These are phyloP conservation scores for Eucalyptus polyanthemos DNA, from an alignment of 345 rosid species.

Conservation along the genomic window DNA sequence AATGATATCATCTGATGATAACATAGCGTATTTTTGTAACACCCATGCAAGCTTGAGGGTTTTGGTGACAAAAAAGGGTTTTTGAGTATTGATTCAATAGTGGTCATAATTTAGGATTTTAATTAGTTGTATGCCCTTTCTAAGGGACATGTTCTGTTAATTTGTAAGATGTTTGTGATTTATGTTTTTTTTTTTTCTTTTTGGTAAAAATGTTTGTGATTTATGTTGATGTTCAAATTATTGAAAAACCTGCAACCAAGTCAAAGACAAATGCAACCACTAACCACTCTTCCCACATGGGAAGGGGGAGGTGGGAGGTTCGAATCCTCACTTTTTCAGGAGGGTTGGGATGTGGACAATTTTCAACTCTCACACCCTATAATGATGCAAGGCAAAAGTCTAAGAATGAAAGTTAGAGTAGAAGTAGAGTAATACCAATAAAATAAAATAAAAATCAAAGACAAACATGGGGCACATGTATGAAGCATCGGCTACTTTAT, in stretches of 20 bases:
- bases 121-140: background rate
- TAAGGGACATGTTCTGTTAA: background rate
- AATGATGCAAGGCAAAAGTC: rapidly evolving
- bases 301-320: rapidly evolving
- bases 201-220: too few relatives aligned
- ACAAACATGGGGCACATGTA: too few relatives aligned
- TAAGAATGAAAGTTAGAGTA: rapidly evolving
- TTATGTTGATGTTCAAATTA: background rate
- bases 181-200: too few relatives aligned
- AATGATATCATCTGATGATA: too few relatives aligned
- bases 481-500: background rate
- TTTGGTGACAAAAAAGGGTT: too few relatives aligned
- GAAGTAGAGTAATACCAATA: rapidly evolving
- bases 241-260: background rate
- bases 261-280: background rate
- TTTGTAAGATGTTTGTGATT: too few relatives aligned
- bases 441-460: too few relatives aligned
- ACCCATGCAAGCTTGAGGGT: too few relatives aligned
- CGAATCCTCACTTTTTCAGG: rapidly evolving
- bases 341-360: rapidly evolving
- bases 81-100: background rate
- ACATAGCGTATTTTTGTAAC: too few relatives aligned
- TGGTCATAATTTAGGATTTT: background rate
- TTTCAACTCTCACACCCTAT: rapidly evolving
- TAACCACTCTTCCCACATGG: too few relatives aligned